Base-by-base conservation (phyloP, 306 rosid genomes). In the Glycine soja region DNA sequence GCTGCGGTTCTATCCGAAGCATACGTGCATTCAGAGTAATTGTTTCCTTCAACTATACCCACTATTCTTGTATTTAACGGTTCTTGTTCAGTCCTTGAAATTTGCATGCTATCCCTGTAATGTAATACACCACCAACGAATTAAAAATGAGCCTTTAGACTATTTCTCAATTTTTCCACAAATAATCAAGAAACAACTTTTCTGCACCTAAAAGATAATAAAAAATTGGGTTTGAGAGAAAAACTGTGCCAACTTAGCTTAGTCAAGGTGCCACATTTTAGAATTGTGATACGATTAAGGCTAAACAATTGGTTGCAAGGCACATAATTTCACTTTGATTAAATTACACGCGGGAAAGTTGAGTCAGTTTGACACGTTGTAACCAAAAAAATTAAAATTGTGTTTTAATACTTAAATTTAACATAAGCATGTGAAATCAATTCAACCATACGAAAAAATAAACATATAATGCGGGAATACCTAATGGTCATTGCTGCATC, bases 401-500 rank as follows among this genome's bases (percentile, higher is more conserved):
- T 36, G 30, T 7, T 10, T 10, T 24, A 57, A 56, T 56, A 11
- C 57, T 67, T 74, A 34, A 14, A 82, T 80, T 79, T 42, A 56
- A 42, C 67, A 7, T 64, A 64, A 78, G 16, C 80, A 65, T 43
- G 75, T 64, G 70, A 57, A 4, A 10, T 54, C 24, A 40, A 70
- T 59, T 71, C 19, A 72, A 72, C n/a, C 2, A 52, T 16, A 56
- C 0, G 10, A n/a, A 24, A 19, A 42, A 61, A 34, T 36, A 36
- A 3, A 59, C 24, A 32, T 78, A 15, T 30, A 8, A 54, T 64
- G 8, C 7, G 40, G 43, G 40, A 85, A 53, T 50, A 95, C 99
- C 99, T 88, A 54, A 90, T 88, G 67, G 94, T 91, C 68, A 93
- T 89, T 81, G 92, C 87, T 69, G 89, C 87, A 48, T 91, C 92